Percentiles rank a stretch among this genome's conserved stretches.
Evolutionary conservation across 2,329 filamentous ascomycete genomes (phyloP).

Genomic region (Gliomastix tumulicola): DNA sequence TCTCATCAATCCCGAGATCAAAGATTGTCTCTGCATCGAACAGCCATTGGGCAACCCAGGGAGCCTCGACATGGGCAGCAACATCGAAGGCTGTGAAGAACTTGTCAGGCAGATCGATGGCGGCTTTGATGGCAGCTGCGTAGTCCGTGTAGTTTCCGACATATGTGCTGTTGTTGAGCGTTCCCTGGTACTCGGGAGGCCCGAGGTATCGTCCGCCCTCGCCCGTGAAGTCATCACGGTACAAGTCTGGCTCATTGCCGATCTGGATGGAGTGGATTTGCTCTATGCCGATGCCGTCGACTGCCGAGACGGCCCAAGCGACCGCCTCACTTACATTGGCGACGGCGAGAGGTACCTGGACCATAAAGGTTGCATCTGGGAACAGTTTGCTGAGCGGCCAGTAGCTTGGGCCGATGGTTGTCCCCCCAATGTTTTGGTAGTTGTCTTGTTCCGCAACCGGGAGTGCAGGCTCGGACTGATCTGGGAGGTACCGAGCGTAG

Average conservation of each 20-base stretch:
- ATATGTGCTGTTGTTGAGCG: constrained; percentile 21
- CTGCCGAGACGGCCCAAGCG: constrained; percentile 21
- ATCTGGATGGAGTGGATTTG: constrained; percentile 25
- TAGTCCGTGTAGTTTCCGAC: constrained; percentile 26
- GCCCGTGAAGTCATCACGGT: constrained; percentile 11
- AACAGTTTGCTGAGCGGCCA: constrained; percentile 22
- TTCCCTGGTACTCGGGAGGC: constrained; percentile 24
- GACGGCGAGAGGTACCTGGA: constrained; percentile 25
- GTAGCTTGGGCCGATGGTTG: constrained; percentile 23
- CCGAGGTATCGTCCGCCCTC: constrained; percentile 12
- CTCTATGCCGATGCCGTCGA: constrained; percentile 17
- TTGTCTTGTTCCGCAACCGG: constrained; percentile 23
- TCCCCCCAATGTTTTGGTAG: constrained; percentile 22
- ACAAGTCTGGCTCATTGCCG: constrained; percentile 26
- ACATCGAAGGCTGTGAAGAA: constrained; percentile 27
- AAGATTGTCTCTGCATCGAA: not conserved
- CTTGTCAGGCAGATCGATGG: constrained; percentile 16
- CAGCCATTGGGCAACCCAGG: constrained; percentile 1
- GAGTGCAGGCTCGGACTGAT: constrained; percentile 19
- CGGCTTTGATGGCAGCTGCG: constrained; percentile 17
- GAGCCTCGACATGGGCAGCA: constrained; percentile 11
- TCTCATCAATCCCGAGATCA: constrained; percentile 20
- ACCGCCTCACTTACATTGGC: constrained; percentile 24
- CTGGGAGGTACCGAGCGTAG: constrained; percentile 22
- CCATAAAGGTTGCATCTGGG: constrained; percentile 21